These are phyloP conservation scores for Didymella exigua DNA, from an alignment of 2,329 filamentous ascomycete species.

Conservation along the genomic window DNA sequence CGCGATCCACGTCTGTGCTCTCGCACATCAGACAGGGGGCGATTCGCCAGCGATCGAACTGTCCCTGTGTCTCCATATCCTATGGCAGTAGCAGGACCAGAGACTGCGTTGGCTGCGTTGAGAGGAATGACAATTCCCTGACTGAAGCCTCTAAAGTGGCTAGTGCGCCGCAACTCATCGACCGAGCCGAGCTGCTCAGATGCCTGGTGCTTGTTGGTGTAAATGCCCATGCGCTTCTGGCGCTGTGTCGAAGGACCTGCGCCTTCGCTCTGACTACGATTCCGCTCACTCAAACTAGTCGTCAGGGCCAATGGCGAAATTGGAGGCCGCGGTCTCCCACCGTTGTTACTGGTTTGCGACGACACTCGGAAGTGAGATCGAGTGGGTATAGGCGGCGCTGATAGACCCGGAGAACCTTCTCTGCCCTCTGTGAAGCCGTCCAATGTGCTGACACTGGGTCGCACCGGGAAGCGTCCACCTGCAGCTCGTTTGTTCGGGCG, in stretches of 20 bases:
- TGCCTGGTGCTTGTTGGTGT: conserved; percentile 58
- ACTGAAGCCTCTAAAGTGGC: conserved; percentile 63
- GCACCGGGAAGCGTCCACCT: conserved; percentile 65
- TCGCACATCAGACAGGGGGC: conserved; percentile 62
- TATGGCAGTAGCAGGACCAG: conserved; percentile 41
- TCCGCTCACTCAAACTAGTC: conserved; percentile 69
- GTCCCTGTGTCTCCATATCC: conserved; percentile 45
- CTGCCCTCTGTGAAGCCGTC: conserved; percentile 61
- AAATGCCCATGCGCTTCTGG: conserved; percentile 65
- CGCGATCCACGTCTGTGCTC: conserved; percentile 59
- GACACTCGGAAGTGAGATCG: conserved; percentile 80
- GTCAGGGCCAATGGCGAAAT: conserved; percentile 74
- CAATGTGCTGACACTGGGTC: conserved; percentile 69
- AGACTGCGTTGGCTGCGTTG: conserved; percentile 34
- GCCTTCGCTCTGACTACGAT: conserved; percentile 67
- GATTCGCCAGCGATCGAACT: conserved; percentile 47
- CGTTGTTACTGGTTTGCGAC: conserved; percentile 66
- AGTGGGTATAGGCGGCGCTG: conserved; percentile 75
- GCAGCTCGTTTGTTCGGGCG: conserved; percentile 66
- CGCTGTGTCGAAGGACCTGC: conserved; percentile 58
- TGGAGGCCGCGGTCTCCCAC: conserved; percentile 69
- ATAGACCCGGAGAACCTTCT: conserved; percentile 32
- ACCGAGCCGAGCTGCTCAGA: conserved; percentile 58
- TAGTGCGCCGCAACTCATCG: conserved; percentile 58
- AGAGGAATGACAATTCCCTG: conserved; percentile 57